Base-by-base conservation (phyloP, 305 asterid species). In the Fraxinus nigra region DNA sequence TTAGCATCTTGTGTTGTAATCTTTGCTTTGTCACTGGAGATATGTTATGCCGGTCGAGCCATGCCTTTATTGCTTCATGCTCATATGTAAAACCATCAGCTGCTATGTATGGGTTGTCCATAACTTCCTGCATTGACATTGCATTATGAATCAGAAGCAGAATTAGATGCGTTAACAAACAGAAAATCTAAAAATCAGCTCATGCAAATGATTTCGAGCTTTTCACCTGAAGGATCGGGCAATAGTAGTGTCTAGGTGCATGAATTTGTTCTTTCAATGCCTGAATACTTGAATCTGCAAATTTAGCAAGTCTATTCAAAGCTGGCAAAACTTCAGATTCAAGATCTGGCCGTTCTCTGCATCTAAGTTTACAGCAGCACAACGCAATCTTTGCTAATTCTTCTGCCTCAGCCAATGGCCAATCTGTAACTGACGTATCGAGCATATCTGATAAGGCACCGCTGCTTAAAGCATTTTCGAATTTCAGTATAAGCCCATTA, bases 21-120 rank as follows among this genome's bases (percentile, higher is more conserved):
- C 70, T 85, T 65, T 85, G 91, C 77, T 86, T 92, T 61, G 99
- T 92, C 56, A 95, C 93, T 5, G 97, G 98, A 6, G 99, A 95
- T 22, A 89, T 84, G 33, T 85, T 35, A 72, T 92, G 83, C 74
- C 88, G 88, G 20, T 89, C 90, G 0, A 95, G 85, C 97, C 99
- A 95, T 75, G 89, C 85, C 85, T 87, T 78, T 76, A 95, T 95
- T 14, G 97, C 98, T 70, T 86, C 87, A 82, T 80, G 88, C 87
- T 95, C 99, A n/a, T 95, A 95, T 3, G 97, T 92, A 87, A 92
- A 95, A 61, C 99, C 99, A 85, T 95, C 99, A 33, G 92, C 93
- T 59, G 98, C 99, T 81, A 94, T 89, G 35, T 89, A 86, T 18
- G 99, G 99, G 84, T 92, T 89, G 5, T 86, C 93, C 98, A 95